phyloP scores from a whole-genome alignment of 768 basidiomycete species.

The Lactarius evosmus region DNA sequence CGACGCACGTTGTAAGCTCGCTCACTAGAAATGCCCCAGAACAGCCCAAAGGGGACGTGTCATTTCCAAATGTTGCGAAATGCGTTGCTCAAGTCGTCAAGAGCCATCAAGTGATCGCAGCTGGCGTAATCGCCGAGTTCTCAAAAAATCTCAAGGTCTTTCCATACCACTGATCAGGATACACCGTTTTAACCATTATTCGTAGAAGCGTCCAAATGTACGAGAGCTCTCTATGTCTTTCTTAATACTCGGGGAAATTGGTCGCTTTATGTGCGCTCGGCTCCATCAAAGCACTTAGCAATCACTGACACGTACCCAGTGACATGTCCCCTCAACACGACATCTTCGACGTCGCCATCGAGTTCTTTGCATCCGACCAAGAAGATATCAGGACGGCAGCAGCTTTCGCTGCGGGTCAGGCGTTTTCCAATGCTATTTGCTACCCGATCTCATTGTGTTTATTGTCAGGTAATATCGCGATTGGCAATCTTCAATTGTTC shows the following conservation, averaged over 20 bases:
- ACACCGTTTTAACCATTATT: neutral
- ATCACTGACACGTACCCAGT: conserved; percentile 41
- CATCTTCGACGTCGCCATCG: conserved; percentile 72
- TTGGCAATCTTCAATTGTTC: conserved; percentile 87
- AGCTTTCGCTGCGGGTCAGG: conserved; percentile 83
- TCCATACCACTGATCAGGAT: neutral
- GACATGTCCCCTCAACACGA: conserved; percentile 82
- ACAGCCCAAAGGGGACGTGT: conserved; percentile 52
- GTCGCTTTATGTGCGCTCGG: conserved; percentile 71
- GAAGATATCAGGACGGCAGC: conserved; percentile 90
- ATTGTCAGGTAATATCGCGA: conserved; percentile 81
- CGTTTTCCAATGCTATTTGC: conserved; percentile 27
- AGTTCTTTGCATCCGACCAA: conserved; percentile 69
- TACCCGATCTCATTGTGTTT: neutral
- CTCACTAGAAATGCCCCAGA: conserved; percentile 66
- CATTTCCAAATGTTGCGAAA: conserved; percentile 72
- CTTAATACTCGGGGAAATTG: conserved; percentile 88
- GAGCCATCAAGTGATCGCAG: conserved; percentile 65
- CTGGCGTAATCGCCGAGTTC: conserved; percentile 82
- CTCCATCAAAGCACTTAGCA: neutral
- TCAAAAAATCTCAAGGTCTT: conserved; percentile 76
- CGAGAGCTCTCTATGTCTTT: conserved; percentile 76
- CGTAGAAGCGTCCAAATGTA: conserved; percentile 38
- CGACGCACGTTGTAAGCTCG: conserved; percentile 76
- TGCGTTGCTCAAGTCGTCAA: conserved; percentile 82